phyloP scores from a whole-genome alignment of 352 stramenopile species.

The Pythium angustatum region DNA sequence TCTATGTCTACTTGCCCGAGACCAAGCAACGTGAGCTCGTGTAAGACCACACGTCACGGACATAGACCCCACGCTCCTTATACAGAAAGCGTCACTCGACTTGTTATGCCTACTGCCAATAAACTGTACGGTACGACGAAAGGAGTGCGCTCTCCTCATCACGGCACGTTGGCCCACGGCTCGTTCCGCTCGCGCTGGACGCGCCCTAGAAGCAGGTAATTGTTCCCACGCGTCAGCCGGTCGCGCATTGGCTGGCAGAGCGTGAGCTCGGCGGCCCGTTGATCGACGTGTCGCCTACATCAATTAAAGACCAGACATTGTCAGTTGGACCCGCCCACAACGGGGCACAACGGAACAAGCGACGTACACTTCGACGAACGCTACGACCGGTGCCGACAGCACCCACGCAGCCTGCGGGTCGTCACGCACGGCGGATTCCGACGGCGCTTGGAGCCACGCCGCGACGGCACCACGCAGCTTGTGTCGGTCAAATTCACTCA shows the following conservation, averaged over 20 bases:
- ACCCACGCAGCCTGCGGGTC: background rate
- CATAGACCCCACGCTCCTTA: too few relatives aligned
- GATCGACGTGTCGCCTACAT: background rate
- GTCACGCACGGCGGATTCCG: background rate
- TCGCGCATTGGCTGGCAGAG: too few relatives aligned
- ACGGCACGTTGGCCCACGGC: too few relatives aligned
- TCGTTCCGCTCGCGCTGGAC: too few relatives aligned
- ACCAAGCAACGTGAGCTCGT: slow-evolving; percentile 79
- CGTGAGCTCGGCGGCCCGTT: too few relatives aligned
- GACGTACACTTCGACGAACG: slow-evolving; percentile 3
- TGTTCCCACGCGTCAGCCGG: too few relatives aligned
- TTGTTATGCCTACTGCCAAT: background rate
- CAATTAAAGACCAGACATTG: background rate
- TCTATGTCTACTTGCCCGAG: slow-evolving; percentile 71
- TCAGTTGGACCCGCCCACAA: background rate
- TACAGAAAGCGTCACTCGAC: too few relatives aligned
- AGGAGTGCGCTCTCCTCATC: too few relatives aligned
- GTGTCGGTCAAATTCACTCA: background rate
- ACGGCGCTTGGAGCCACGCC: background rate
- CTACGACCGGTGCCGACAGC: background rate
- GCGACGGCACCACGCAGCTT: background rate
- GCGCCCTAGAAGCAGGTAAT: too few relatives aligned
- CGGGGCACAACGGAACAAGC: background rate
- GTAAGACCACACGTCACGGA: slow-evolving; percentile 23
- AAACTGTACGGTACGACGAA: too few relatives aligned